Conservation (phyloP, 2,329 filamentous ascomycete species). For the Aspergillus aculeatinus region DNA sequence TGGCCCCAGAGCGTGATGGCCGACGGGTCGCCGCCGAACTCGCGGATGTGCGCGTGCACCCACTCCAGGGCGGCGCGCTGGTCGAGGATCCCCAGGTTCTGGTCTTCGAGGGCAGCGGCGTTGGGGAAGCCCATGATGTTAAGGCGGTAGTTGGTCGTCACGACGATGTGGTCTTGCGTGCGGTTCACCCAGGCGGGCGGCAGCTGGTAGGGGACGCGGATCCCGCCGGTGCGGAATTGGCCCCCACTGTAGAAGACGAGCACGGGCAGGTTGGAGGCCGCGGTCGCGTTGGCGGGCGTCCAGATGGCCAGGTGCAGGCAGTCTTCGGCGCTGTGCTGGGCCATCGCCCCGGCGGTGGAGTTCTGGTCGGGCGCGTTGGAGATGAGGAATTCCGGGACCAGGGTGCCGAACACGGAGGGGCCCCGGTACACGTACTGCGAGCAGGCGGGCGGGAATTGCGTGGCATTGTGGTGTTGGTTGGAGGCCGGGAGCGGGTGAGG, state of each 20-base stretch:
- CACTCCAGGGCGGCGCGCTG: slow-evolving; percentile 1
- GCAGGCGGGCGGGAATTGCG: not conserved
- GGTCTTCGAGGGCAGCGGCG: not conserved
- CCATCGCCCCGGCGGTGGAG: not conserved
- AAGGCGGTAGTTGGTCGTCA: slow-evolving; percentile 2
- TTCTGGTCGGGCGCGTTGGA: not conserved
- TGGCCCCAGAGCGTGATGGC: slow-evolving; percentile 4
- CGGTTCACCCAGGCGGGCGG: not conserved
- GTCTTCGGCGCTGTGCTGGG: not conserved
- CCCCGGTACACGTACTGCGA: not conserved
- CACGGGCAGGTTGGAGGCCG: not conserved
- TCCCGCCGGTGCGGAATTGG: not conserved
- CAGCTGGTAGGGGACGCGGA: not conserved
- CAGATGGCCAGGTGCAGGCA: slow-evolving; percentile 5
- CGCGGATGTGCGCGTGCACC: not conserved
- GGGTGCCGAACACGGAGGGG: not conserved
- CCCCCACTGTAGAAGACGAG: slow-evolving; percentile 1
- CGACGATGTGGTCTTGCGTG: slow-evolving; percentile 2
- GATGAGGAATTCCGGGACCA: not conserved
- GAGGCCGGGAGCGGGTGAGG: not conserved
- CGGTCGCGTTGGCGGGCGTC: not conserved
- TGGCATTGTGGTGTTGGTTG: not conserved
- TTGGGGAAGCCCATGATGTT: slow-evolving; percentile 6
- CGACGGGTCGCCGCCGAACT: not conserved
- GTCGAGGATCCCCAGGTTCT: slow-evolving; percentile 4